Evolutionary conservation across 208 protist genomes (phyloP).

Genomic region (Trypanosoma grayi): DNA sequence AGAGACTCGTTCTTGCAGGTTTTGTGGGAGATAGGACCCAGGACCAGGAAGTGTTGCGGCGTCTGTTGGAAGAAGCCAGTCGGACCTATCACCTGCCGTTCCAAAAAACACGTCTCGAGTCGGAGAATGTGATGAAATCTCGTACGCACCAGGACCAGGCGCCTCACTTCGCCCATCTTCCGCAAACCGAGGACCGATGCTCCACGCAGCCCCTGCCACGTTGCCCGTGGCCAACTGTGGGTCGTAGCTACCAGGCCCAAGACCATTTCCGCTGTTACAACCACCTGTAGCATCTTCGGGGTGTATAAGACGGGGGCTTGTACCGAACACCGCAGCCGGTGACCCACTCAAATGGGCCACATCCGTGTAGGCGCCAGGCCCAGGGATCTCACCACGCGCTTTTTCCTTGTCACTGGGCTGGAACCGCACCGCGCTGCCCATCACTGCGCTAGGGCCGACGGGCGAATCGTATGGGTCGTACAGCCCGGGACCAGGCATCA

Average conservation of each 20-base stretch:
- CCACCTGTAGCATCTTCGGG: slow-evolving; percentile 2
- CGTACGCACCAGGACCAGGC: slow-evolving; percentile 63
- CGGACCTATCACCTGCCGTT: slow-evolving; percentile 9
- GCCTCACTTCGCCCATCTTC: not conserved
- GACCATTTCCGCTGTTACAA: not conserved
- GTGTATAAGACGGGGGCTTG: slow-evolving; percentile 30
- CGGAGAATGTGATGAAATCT: slow-evolving; percentile 12
- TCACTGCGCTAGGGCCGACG: not conserved
- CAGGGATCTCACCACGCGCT: slow-evolving; percentile 11
- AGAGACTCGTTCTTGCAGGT: slow-evolving; percentile 9
- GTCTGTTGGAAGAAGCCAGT: slow-evolving; percentile 14
- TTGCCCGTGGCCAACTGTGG: slow-evolving; percentile 3
- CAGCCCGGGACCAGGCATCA: slow-evolving; percentile 44
- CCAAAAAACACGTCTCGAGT: slow-evolving; percentile 7
- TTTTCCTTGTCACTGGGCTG: slow-evolving; percentile 8
- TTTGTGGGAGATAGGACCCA: slow-evolving; percentile 41
- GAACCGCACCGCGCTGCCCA: slow-evolving; percentile 14
- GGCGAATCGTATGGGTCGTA: slow-evolving; percentile 35
- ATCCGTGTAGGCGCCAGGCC: slow-evolving; percentile 29
- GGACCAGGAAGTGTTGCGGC: slow-evolving; percentile 34
- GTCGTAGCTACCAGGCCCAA: slow-evolving; percentile 57
- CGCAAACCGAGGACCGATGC: slow-evolving; percentile 14
- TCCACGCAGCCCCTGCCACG: slow-evolving; percentile 13
- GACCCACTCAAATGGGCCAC: not conserved
- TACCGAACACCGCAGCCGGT: slow-evolving; percentile 28